Evolutionary conservation across 768 basidiomycete genomes (phyloP), one percentile per base, ranked within the genome.

Genomic region (Suillus subluteus): DNA sequence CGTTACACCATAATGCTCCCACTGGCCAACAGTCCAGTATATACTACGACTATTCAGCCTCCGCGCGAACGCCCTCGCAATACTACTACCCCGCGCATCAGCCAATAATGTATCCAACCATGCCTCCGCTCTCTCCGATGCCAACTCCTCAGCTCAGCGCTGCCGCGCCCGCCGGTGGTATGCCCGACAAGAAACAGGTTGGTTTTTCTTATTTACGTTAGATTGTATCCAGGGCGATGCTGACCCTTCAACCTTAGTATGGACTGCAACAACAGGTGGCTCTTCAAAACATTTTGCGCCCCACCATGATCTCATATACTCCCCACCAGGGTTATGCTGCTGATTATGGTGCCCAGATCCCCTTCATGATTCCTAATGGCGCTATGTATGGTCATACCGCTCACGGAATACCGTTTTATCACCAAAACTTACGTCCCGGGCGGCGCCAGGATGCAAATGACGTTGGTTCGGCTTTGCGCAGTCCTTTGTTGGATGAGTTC

Each of bases 401-500:
- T 16, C 76, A 78, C 21, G 74, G 76, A 16, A 72, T 78, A 40
- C 79, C 75, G 43, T 76, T 78, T 63, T 81, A 78, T 70, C 74
- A 75, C n/a, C 83, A 82, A 35, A 73, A 70, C 13, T 66, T 79
- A 61, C 85, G 85, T 59, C 79, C 80, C 23, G 75, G 75, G 40
- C 85, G 86, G 41, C 86, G 84, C 50, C 78, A 78, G 23, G 84
- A 84, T 40, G 75, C 78, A 41, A 75, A 70, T 59, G 78, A 82
- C 64, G 63, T 72, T 9, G 66, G 79, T 0, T 67, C 75, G 6
- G 76, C 82, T 16, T 73, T 88, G 66, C 86, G 92, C 62, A 95
- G 92, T 75, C 83, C 89, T 11, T 72, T 93, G 46, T 78, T 98
- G 62, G 94, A 96, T 64, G 93, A 96, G 66, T 98, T 96, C 77